These are phyloP conservation scores for Lachnellula cervina DNA, from an alignment of 2,329 filamentous ascomycete species.

Conservation along the genomic window DNA sequence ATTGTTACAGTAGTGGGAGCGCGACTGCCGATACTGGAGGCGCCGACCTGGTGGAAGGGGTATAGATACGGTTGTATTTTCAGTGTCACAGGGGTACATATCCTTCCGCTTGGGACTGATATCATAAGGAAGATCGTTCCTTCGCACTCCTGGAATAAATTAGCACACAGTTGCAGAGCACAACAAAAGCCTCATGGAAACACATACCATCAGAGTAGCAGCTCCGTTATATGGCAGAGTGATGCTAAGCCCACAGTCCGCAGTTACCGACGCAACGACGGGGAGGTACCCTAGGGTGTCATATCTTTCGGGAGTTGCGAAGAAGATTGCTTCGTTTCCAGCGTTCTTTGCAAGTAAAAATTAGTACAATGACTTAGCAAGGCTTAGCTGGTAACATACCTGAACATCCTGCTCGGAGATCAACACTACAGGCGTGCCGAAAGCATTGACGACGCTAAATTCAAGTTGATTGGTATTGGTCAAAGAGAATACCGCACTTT, in stretches of 20 bases:
- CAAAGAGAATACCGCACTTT: conserved; percentile 14
- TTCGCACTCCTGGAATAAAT: conserved; percentile 1
- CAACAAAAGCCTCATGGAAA: not conserved
- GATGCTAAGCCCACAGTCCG: conserved; percentile 12
- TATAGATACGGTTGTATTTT: not conserved
- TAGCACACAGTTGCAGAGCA: not conserved
- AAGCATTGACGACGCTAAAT: conserved; percentile 11
- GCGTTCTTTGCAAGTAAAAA: conserved; percentile 1
- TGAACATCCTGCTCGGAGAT: conserved; percentile 14
- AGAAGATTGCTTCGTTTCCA: conserved; percentile 15
- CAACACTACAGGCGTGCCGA: conserved; percentile 7
- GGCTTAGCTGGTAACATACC: not conserved
- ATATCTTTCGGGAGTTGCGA: conserved; percentile 9
- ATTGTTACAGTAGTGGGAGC: not conserved
- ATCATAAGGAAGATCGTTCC: conserved; percentile 4
- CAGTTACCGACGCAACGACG: conserved; percentile 9
- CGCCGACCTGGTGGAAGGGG: not conserved
- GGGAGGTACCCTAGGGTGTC: conserved; percentile 7
- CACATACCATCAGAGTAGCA: not conserved
- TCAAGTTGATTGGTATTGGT: conserved; percentile 9
- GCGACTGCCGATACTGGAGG: not conserved
- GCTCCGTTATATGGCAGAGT: conserved; percentile 13
- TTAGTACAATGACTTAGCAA: not conserved
- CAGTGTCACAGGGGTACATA: not conserved
- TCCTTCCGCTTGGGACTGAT: not conserved